Evolutionary conservation across 306 rosid genomes (phyloP).

Genomic region (Corylus americana): DNA sequence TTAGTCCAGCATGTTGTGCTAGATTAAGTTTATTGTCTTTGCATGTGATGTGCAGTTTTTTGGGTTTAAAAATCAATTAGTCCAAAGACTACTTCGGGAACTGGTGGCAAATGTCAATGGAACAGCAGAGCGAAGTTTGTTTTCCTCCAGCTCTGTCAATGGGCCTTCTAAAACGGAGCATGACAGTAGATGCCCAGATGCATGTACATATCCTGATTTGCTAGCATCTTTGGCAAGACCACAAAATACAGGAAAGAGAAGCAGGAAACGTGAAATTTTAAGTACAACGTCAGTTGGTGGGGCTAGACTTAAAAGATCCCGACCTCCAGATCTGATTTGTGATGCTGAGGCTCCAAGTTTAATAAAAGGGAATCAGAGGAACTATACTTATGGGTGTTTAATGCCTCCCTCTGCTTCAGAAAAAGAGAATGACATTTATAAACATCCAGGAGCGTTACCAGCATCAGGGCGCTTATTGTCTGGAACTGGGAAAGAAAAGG

Average conservation of each 20-base stretch:
- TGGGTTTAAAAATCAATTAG: conserved; percentile 76
- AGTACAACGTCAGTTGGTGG: conserved; percentile 28
- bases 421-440: conserved; percentile 24
- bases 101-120: conserved; percentile 64
- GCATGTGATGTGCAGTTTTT: conserved; percentile 60
- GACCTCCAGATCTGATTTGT: conserved; percentile 35
- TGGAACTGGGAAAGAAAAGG: conserved; percentile 26
- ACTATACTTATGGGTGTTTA: conserved; percentile 26
- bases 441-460: conserved; percentile 27
- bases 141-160: conserved; percentile 36
- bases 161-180: conserved; percentile 35
- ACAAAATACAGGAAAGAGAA: conserved; percentile 57
- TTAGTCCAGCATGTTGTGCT: conserved; percentile 18
- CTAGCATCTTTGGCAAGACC: conserved; percentile 34
- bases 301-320: conserved; percentile 39
- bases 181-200: conserved; percentile 31
- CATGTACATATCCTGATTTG: conserved; percentile 39
- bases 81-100: conserved; percentile 78
- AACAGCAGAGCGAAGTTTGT: conserved; percentile 43
- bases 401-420: conserved; percentile 28
- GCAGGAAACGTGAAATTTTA: conserved; percentile 41
- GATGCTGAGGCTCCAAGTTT: conserved; percentile 34
- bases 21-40: conserved; percentile 24
- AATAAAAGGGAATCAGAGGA: conserved; percentile 29
- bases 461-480: conserved; percentile 23